phyloP scores from a whole-genome alignment of 192 early-diverging fungal genomes.

The Backusella liffmaniae region DNA sequence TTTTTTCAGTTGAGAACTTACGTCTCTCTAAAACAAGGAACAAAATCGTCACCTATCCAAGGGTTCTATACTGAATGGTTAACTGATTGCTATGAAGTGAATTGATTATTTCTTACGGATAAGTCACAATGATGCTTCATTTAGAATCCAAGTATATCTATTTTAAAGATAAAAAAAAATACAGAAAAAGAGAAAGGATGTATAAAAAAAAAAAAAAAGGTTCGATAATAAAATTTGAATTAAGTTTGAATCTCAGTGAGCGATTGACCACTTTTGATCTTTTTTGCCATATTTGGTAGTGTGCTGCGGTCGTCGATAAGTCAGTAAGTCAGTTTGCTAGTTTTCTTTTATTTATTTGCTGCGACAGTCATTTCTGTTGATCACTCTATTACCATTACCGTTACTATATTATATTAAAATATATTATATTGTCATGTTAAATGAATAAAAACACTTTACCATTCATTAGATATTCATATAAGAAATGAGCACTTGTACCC shows the following conservation, averaged over 20 bases:
- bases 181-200: background rate
- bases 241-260: background rate
- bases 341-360: background rate
- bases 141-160: background rate
- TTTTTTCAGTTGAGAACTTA: constrained; percentile 16
- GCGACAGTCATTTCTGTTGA: background rate
- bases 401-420: no score
- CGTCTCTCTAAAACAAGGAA: constrained; percentile 35
- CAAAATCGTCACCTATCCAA: constrained; percentile 23
- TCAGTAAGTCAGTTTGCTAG: background rate
- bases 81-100: background rate
- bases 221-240: constrained; percentile 1
- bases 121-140: constrained; percentile 8
- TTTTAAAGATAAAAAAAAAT: background rate
- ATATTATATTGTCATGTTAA: no score
- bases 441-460: no score
- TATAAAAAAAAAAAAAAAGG: background rate
- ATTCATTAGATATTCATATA: no score
- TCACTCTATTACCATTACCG: background rate
- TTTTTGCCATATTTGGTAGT: background rate
- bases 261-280: background rate
- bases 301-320: background rate
- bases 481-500: background rate
- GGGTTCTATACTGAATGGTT: constrained; percentile 2
- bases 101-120: constrained; percentile 4